A percentile compares a stretch with the other conserved stretches of the same genome.
These are phyloP conservation scores for Pichia californica DNA, from an alignment of 805 yeast genomes.

Conservation along the genomic window DNA sequence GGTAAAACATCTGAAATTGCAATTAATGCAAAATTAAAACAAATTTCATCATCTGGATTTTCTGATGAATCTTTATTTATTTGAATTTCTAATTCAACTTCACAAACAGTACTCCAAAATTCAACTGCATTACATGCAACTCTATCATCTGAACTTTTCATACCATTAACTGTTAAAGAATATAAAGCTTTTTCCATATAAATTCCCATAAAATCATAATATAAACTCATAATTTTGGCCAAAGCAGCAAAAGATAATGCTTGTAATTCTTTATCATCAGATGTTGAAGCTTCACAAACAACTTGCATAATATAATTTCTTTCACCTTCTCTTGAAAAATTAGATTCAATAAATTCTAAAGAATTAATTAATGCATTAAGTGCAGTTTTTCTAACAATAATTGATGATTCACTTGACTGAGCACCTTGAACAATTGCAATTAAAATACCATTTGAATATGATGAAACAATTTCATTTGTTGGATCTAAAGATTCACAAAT, in stretches of 20 bases:
- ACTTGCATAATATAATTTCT: conserved; percentile 97
- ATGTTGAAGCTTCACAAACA: conserved; percentile 98
- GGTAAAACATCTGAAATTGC: conserved; percentile 87
- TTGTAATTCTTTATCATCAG: conserved; percentile 72
- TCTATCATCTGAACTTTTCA: conserved; percentile 74
- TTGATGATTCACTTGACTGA: conserved; percentile 69
- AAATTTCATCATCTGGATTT: conserved; percentile 37
- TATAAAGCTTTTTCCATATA: conserved; percentile 97
- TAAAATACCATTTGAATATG: conserved; percentile 85
- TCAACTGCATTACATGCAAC: conserved; percentile 98
- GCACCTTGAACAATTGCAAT: conserved; percentile 98
- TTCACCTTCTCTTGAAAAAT: conserved; percentile 91
- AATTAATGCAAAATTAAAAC: conserved; percentile 76
- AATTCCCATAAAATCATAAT: conserved; percentile 83
- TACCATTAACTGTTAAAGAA: conserved; percentile 83
- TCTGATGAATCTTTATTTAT: conserved; percentile 52
- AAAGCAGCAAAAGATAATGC: conserved; percentile 95
- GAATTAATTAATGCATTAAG: conserved; percentile 88
- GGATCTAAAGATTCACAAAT: conserved; percentile 95
- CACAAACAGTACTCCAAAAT: conserved; percentile 99
- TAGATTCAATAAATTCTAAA: conserved; percentile 77
- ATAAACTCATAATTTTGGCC: conserved; percentile 83
- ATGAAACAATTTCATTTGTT: conserved; percentile 60
- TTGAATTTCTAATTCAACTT: conserved; percentile 83
- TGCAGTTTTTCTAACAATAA: conserved; percentile 79